A percentile compares a stretch with the other conserved stretches of the same genome.
Evolutionary conservation across 1,139 yeast species (phyloP).

Genomic region (Kurtzmaniella quercitrusa): DNA sequence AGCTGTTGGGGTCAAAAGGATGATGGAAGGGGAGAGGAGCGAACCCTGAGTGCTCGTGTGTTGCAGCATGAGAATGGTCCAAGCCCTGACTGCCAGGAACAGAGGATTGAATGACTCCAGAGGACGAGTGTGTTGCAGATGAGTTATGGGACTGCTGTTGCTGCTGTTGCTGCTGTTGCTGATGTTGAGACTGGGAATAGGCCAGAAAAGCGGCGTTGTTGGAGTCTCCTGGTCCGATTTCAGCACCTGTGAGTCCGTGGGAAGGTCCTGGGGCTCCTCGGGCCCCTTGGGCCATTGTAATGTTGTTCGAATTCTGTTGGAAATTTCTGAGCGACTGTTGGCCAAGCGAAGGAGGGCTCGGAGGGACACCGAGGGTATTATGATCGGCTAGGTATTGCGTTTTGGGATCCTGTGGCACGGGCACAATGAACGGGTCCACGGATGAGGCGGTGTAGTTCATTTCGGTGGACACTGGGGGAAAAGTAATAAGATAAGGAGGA

Average conservation of each 20-base stretch:
- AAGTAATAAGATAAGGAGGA: background rate
- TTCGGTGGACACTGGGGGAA: background rate
- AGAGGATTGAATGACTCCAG: background rate
- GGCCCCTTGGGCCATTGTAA: background rate
- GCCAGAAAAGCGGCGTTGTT: background rate
- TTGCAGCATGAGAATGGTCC: background rate
- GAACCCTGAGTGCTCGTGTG: background rate
- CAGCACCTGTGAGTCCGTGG: background rate
- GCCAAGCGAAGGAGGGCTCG: background rate
- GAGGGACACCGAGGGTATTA: background rate
- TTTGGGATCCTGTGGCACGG: background rate
- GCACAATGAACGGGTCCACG: background rate
- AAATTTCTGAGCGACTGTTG: background rate
- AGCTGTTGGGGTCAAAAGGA: constrained; percentile 41
- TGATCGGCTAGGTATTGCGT: background rate
- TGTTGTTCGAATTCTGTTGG: background rate
- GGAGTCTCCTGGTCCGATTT: background rate
- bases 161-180: background rate
- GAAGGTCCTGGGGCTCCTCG: background rate
- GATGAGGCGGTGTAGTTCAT: background rate
- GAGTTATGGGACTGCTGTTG: background rate
- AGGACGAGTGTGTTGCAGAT: background rate
- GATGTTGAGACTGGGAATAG: background rate
- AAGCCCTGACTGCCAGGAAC: background rate
- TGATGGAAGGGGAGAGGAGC: constrained; percentile 18